These are phyloP conservation scores for Polyplosphaeria fusca DNA, from an alignment of 495 filamentous ascomycete species.

Conservation along the genomic window DNA sequence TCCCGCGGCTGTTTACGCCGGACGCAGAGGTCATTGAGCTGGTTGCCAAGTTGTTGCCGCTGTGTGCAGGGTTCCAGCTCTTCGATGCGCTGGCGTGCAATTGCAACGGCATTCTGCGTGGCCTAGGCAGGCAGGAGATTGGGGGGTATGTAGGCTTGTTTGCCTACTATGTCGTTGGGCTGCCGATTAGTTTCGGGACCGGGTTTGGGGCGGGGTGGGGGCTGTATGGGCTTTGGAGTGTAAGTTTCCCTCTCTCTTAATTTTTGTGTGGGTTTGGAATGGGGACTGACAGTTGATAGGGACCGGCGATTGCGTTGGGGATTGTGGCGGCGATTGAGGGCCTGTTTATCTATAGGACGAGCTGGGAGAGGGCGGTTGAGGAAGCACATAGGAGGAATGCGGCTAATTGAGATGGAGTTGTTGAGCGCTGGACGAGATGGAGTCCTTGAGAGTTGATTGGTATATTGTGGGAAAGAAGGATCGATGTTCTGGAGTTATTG, in stretches of 20 bases:
- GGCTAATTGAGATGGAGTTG: conserved; percentile 3
- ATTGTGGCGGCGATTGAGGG: conserved; percentile 63
- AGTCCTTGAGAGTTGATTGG: background rate
- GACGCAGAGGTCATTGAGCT: conserved; percentile 75
- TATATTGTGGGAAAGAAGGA: background rate
- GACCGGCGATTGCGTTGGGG: conserved; percentile 39
- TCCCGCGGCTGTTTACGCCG: conserved; percentile 75
- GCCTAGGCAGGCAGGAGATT: conserved; percentile 79
- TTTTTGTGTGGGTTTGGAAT: background rate
- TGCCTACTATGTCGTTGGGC: conserved; percentile 78
- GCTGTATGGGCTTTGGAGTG: conserved; percentile 69
- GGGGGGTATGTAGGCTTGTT: conserved; percentile 83
- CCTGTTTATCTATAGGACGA: conserved; percentile 60
- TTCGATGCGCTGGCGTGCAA: conserved; percentile 76
- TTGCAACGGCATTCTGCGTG: conserved; percentile 79
- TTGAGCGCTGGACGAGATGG: background rate
- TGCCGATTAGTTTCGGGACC: conserved; percentile 77
- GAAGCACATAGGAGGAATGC: conserved; percentile 67
- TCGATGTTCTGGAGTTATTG: background rate
- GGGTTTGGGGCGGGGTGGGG: conserved; percentile 53
- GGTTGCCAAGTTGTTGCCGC: conserved; percentile 67
- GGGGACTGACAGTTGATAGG: conserved; percentile 18
- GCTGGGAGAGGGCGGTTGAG: conserved; percentile 71
- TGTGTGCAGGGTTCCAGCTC: conserved; percentile 83
- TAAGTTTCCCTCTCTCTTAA: conserved; percentile 33